A percentile compares a stretch with the other conserved stretches of the same genome.
phyloP scores from a whole-genome alignment of 176 grass and related monocot genomes.

The Musa troglodytarum region DNA sequence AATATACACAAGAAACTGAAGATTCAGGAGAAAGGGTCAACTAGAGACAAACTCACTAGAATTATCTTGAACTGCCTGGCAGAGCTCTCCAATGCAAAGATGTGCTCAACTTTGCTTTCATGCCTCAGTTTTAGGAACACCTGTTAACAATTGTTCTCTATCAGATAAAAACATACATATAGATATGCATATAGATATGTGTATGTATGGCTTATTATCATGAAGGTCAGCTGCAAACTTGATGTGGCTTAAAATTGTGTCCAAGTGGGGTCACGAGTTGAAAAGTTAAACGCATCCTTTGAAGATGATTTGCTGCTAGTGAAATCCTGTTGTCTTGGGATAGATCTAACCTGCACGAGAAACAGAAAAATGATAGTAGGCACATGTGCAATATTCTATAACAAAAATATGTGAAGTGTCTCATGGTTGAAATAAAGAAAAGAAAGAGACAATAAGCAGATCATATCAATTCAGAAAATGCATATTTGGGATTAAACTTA shows the following conservation, averaged over 20 bases:
- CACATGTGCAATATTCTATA: not conserved
- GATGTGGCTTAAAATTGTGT: conserved; percentile 47
- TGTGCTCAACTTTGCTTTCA: conserved; percentile 86
- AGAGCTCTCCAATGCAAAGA: conserved; percentile 70
- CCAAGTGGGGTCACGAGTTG: conserved; percentile 11
- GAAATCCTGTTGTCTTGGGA: conserved; percentile 42
- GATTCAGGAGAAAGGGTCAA: too few relatives aligned
- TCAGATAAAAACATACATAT: conserved; percentile 17
- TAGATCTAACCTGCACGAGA: conserved; percentile 69
- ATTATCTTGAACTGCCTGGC: conserved; percentile 66
- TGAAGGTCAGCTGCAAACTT: conserved; percentile 38
- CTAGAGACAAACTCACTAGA: not conserved
- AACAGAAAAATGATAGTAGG: not conserved
- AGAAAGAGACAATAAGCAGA: too few relatives aligned
- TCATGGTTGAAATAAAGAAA: too few relatives aligned
- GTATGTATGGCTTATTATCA: not conserved
- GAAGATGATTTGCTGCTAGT: conserved; percentile 81
- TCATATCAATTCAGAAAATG: too few relatives aligned
- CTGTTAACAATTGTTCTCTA: conserved; percentile 37
- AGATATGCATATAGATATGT: not conserved
- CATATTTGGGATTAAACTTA: too few relatives aligned
- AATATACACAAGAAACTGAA: too few relatives aligned
- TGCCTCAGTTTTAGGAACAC: conserved; percentile 82
- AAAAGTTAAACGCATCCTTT: conserved; percentile 60
- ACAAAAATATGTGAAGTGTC: conserved; percentile 1